Evolutionary conservation across 2,329 filamentous ascomycete genomes (phyloP), one percentile per base, ranked within the genome.

Genomic region (Pezicula carpinea): DNA sequence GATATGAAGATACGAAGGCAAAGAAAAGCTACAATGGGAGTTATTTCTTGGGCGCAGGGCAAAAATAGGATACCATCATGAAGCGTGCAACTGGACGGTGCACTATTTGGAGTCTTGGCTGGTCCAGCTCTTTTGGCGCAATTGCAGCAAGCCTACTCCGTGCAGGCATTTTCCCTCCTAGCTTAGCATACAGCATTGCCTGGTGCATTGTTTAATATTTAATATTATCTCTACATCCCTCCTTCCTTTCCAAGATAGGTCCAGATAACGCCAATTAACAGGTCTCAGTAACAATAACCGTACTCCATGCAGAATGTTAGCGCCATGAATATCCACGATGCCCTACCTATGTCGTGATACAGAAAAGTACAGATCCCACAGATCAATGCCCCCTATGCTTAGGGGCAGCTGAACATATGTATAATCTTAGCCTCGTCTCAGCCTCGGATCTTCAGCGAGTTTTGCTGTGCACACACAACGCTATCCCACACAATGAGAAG

Each of bases 401-500:
- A 17, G 5, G 3, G 33, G 33, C n/a, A 35, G 33, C 33, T 35
- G 26, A 29, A 29, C 10, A 29, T 29, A 29, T 29, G 26, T 11
- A 29, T 11, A 11, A 29, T 29, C 26, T 29, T 29, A 29, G 18
- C 35, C 38, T 23, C 36, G 45, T 14, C 23, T 29, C 26, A 29
- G 26, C 26, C 26, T 29, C 26, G 8, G 26, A 29, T 29, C 26
- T 29, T 42, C 43, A 53, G 35, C 50, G 54, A n/a, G 35, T 59
- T 46, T 83, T 83, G 63, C 80, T 83, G 47, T 89, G 79, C 2
- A 96, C 90, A 67, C 90, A 96, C 21, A 96, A 67, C 3, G 76
- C 89, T 64, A 96, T 95, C 0, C 90, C 90, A 14, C 74, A 77
- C 39, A 95, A 69, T 3, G 92, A 91, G 11, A 95, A 67, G 1